Evolutionary conservation across 805 yeast species (phyloP), one percentile per base, ranked within the genome.

Genomic region (Ogataea dorogensis): DNA sequence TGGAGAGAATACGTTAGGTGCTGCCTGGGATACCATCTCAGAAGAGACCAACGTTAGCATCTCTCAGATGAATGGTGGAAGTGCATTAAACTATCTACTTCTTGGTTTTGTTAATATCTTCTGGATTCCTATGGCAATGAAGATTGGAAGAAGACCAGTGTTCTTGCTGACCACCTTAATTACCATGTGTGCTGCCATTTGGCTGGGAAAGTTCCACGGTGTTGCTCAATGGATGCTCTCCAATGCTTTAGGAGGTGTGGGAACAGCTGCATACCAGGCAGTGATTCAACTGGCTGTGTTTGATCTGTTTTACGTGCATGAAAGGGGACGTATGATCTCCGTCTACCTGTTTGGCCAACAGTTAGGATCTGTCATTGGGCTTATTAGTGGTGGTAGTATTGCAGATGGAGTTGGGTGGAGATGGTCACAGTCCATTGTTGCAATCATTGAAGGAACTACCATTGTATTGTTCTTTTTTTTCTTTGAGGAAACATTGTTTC

Each of bases 381-480:
- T 39, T 9, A 42, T 50, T 7, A 43, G 51, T n/a, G 54, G 51
- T 21, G 55, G 55, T 10, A 37, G 39, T 20, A 47, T 50, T 25
- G 43, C 53, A 2, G 46, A 44, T 28, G 33, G 38, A 5, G 33
- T 46, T 17, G 55, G 55, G 4, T 50, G 55, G 55, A n/a, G 54
- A n/a, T 47, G 52, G 55, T 49, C 47, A 4, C 49, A 47, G 21
- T 45, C 46, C 40, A 38, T 43, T 20, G 49, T 45, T 18, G 49
- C 46, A 2, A 49, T 47, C 12, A 44, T 50, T 17, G 47, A 41
- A 15, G 47, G 42, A 5, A 37, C 36, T 3, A 33, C 42, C 5
- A 17, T 40, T 17, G 11, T 45, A 3, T 14, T 47, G 10, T 28
- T 49, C n/a, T 23, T 40, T 12, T 28, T 45, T 19, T 26, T 42